Conservation (phyloP, 805 yeast species). For the Jamesozyma jinghongensis region DNA sequence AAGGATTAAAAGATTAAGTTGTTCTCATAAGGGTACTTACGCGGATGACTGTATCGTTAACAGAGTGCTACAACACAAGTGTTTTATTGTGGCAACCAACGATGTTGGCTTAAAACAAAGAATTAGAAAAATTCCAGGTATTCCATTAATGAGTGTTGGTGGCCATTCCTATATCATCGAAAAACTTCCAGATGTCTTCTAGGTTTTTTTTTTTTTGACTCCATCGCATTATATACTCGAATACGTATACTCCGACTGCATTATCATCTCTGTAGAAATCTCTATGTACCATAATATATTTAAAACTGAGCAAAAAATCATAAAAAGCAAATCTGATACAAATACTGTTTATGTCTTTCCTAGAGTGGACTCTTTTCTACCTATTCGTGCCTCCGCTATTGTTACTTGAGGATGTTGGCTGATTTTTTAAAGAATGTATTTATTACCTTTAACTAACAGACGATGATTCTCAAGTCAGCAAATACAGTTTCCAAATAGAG, state of each 20-base stretch:
- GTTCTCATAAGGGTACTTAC: constrained; percentile 92
- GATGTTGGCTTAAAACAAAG: constrained; percentile 95
- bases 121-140: constrained; percentile 92
- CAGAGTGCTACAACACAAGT: constrained; percentile 91
- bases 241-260: no score
- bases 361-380: no score
- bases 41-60: constrained; percentile 97
- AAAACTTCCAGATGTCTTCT: constrained; percentile 89
- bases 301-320: not conserved
- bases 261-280: no score
- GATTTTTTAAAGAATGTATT: no score
- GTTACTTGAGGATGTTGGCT: no score
- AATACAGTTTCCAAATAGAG: no score
- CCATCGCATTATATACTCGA: not conserved
- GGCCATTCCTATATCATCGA: constrained; percentile 87
- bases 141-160: constrained; percentile 95
- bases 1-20: constrained; percentile 73
- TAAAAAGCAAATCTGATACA: no score
- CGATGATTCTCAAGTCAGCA: no score
- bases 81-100: constrained; percentile 94
- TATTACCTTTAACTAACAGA: no score
- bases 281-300: no score
- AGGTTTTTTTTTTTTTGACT: constrained; percentile 3
- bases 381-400: no score
- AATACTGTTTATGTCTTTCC: no score